Evolutionary conservation across 441 rosid genomes (phyloP), one percentile per base, ranked within the genome.

Genomic region (Populus trichocarpa): DNA sequence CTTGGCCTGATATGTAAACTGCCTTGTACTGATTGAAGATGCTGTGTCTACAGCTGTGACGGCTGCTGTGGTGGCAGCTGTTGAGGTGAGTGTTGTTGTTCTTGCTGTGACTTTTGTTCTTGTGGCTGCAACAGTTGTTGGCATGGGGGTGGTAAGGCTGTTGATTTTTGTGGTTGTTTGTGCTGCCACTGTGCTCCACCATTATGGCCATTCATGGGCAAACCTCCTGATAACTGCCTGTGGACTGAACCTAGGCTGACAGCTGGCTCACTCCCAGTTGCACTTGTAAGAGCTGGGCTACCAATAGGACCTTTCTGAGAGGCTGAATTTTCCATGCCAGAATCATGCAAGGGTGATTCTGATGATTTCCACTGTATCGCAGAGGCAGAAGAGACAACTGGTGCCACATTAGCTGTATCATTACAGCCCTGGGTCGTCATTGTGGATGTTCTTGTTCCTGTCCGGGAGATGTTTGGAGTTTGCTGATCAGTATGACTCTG

Each of bases 1-100:
- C 91, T 84, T 74, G 93, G 90, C 83, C 88, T 87, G 78, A 86
- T 80, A 85, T 84, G 87, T 85, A 86, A 73, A 86, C 83, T 76
- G 81, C 94, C 93, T 82, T 89, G 89, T 65, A 82, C 87, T 83
- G 89, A 82, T 79, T 85, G 92, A 81, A 87, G 83, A 71, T 84
- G 89, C 69, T 83, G 88, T n/a, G 70, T 74, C 78, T 85, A 89
- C 74, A 85, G 90, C 77, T 88, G 89, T 69, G 88, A 79, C 74
- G 81, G 91, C 79, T 84, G 86, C 72, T 75, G 91, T 46, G 65
- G 75, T 4, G 86, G 86, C 77, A 83, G 86, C 80, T 82, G 93
- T 69, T 86, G 83, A 66, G 84, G 81, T 28, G 88, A 80, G 71
- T 88, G 81, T 75, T 85, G 87, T 71, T 87, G 90, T 81, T 90